phyloP scores from a whole-genome alignment of 768 basidiomycete species.

The Gloeophyllum trabeum region DNA sequence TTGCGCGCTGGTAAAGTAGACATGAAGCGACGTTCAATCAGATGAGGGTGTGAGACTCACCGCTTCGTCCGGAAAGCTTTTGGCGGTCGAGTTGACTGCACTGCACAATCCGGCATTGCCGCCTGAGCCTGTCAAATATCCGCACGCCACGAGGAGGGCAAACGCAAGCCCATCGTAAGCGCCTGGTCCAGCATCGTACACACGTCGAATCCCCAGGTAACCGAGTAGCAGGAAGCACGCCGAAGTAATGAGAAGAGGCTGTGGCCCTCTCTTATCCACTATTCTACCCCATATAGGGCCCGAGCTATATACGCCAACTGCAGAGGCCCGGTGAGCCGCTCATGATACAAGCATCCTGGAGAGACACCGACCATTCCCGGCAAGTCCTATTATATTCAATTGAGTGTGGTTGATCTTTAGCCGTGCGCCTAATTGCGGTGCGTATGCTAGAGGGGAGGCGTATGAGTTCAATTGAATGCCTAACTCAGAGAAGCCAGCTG shows the following conservation, averaged over 20 bases:
- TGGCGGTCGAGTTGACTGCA: slow-evolving; percentile 76
- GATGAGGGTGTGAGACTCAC: slow-evolving; percentile 27
- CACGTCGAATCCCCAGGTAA: slow-evolving; percentile 61
- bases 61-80: slow-evolving; percentile 61
- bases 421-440: slow-evolving; percentile 75
- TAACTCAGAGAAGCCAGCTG: background rate
- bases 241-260: slow-evolving; percentile 47
- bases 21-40: slow-evolving; percentile 1
- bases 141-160: slow-evolving; percentile 21
- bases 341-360: background rate
- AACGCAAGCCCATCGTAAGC: slow-evolving; percentile 13
- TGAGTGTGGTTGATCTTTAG: slow-evolving; percentile 71
- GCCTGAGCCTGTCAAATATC: slow-evolving; percentile 68
- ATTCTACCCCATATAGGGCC: slow-evolving; percentile 76
- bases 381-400: slow-evolving; percentile 72
- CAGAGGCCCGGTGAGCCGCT: background rate
- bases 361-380: slow-evolving; percentile 50
- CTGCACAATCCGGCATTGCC: slow-evolving; percentile 61
- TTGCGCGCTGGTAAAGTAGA: slow-evolving; percentile 42
- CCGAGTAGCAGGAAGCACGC: slow-evolving; percentile 55
- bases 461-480: slow-evolving; percentile 1
- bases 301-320: slow-evolving; percentile 67
- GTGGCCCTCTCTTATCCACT: slow-evolving; percentile 65
- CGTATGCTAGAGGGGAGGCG: slow-evolving; percentile 46
- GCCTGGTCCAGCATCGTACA: slow-evolving; percentile 47